These are phyloP conservation scores for Cordyceps cicadae DNA, from an alignment of 2,329 filamentous ascomycete species.

Conservation along the genomic window DNA sequence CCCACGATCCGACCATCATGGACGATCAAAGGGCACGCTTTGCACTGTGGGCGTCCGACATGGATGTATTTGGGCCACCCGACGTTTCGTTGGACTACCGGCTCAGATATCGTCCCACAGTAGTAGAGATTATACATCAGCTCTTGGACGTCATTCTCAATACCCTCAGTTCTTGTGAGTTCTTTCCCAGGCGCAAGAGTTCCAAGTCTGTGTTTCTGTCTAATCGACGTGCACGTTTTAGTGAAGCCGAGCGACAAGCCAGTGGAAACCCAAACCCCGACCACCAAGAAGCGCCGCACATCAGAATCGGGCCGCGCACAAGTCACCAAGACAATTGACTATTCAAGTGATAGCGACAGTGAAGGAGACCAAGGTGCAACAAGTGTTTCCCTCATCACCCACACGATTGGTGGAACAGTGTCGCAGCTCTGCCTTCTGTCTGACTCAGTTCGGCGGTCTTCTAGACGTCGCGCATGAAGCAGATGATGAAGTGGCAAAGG, in stretches of 20 bases:
- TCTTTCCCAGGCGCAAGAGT: too few relatives aligned
- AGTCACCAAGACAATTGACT: constrained; percentile 11
- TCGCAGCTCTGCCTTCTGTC: constrained; percentile 22
- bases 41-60: constrained; percentile 10
- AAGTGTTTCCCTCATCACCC: constrained; percentile 18
- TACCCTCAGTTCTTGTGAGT: constrained; percentile 1
- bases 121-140: constrained; percentile 15
- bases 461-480: constrained; percentile 19
- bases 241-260: not conserved
- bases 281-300: not conserved
- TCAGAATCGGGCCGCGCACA: constrained; percentile 8
- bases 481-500: constrained; percentile 1
- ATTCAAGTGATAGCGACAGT: constrained; percentile 13
- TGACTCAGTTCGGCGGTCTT: constrained; percentile 21
- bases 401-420: constrained; percentile 19
- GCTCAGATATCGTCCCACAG: constrained; percentile 22
- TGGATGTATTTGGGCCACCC: constrained; percentile 17
- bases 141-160: constrained; percentile 12
- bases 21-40: constrained; percentile 14
- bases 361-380: constrained; percentile 12
- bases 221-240: too few relatives aligned
- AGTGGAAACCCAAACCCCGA: not conserved
- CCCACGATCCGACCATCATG: constrained; percentile 21
- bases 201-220: too few relatives aligned
- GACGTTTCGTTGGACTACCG: constrained; percentile 24